These are phyloP conservation scores for Boletus barrowsii DNA, from an alignment of 768 basidiomycete species.

Conservation along the genomic window DNA sequence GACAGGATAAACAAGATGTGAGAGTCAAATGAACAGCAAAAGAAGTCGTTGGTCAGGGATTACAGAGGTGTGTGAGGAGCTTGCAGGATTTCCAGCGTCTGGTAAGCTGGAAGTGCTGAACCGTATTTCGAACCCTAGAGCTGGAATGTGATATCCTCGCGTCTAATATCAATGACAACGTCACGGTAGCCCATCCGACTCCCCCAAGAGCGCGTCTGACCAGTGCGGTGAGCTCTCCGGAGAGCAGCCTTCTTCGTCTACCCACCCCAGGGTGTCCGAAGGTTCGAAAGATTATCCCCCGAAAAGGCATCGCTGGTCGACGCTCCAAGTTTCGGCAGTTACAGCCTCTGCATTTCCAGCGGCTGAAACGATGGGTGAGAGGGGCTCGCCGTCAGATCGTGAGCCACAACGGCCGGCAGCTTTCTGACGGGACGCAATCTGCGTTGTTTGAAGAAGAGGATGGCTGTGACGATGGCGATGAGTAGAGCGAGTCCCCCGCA, in stretches of 20 bases:
- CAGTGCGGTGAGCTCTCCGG: constrained; percentile 29
- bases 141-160: neutral
- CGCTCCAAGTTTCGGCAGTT: neutral
- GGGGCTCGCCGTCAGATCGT: too few relatives aligned
- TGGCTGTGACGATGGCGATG: neutral
- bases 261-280: constrained; percentile 37
- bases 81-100: neutral
- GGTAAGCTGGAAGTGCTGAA: constrained; percentile 1
- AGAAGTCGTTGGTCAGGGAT: too few relatives aligned
- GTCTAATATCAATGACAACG: neutral
- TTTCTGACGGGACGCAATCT: neutral
- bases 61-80: too few relatives aligned
- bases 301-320: neutral
- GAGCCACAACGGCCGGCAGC: too few relatives aligned
- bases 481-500: constrained; percentile 6
- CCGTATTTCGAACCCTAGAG: neutral
- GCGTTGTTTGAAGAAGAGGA: constrained; percentile 7
- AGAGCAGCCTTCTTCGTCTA: constrained; percentile 35
- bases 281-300: constrained; percentile 57
- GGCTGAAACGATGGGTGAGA: neutral
- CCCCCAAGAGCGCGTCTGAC: constrained; percentile 31
- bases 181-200: constrained; percentile 24
- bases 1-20: too few relatives aligned
- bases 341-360: neutral
- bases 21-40: too few relatives aligned